phyloP scores from a whole-genome alignment of 192 early-diverging fungal genomes.

The Hyaloraphidium curvatum region DNA sequence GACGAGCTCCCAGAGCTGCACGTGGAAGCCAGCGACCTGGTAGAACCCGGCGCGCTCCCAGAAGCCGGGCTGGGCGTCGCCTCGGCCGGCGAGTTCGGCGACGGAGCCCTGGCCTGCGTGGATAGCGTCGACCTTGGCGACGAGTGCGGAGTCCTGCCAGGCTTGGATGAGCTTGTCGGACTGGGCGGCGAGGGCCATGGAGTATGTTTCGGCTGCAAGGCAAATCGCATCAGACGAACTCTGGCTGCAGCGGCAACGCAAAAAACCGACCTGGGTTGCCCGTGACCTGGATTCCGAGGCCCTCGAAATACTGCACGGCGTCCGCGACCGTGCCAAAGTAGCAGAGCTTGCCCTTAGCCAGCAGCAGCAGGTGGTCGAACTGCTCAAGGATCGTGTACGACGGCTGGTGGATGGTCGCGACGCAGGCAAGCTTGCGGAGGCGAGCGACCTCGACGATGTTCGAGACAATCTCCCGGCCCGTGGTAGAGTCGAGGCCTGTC shows the following conservation, averaged over 20 bases:
- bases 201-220: conserved; percentile 4
- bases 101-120: conserved; percentile 4
- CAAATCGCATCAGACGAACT: too few species aligned
- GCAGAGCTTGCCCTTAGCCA: not conserved
- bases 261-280: too few species aligned
- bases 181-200: not conserved
- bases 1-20: not conserved
- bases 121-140: not conserved
- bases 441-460: not conserved
- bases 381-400: not conserved
- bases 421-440: not conserved
- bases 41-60: conserved; percentile 1
- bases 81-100: not conserved
- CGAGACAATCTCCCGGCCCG: conserved; percentile 3
- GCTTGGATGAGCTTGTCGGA: not conserved
- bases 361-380: not conserved
- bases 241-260: too few species aligned
- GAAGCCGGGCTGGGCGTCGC: not conserved
- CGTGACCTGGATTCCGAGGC: not conserved
- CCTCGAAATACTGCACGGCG: not conserved
- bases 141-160: not conserved
- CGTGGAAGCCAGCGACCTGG: not conserved
- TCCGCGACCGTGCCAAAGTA: not conserved
- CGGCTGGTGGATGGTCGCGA: not conserved
- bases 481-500: conserved; percentile 15